These are phyloP conservation scores for Isatis lusitanica DNA, from an alignment of 441 rosid genomes.

Conservation along the genomic window DNA sequence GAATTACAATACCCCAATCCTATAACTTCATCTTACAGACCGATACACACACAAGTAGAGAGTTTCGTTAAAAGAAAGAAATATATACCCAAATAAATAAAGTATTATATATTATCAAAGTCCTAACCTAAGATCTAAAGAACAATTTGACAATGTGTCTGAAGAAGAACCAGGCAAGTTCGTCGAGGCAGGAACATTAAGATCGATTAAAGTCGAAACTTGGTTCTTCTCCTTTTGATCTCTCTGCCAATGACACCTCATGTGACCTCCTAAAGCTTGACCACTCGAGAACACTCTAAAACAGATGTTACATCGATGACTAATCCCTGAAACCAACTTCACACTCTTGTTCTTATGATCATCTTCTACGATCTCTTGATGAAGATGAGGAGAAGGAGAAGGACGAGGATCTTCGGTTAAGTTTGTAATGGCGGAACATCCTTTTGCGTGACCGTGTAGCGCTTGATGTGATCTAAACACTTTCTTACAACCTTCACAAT, in stretches of 20 bases:
- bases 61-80: not conserved
- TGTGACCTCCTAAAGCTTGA: slow-evolving; percentile 87
- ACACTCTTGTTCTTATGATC: slow-evolving; percentile 29
- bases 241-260: slow-evolving; percentile 79
- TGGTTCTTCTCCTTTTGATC: slow-evolving; percentile 41
- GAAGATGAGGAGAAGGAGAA: not conserved
- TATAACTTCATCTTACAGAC: slow-evolving; percentile 3
- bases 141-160: slow-evolving; percentile 38
- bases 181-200: slow-evolving; percentile 62
- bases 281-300: slow-evolving; percentile 64
- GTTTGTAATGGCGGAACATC: slow-evolving; percentile 53
- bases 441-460: slow-evolving; percentile 58
- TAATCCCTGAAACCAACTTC: slow-evolving; percentile 40
- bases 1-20: slow-evolving; percentile 18
- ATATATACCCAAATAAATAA: not conserved
- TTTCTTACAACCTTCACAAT: slow-evolving; percentile 73
- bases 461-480: slow-evolving; percentile 77
- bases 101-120: slow-evolving; percentile 35
- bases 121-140: slow-evolving; percentile 72
- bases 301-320: slow-evolving; percentile 62
- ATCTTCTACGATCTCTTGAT: slow-evolving; percentile 22
- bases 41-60: slow-evolving; percentile 21
- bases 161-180: slow-evolving; percentile 40
- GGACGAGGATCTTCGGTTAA: slow-evolving; percentile 26
- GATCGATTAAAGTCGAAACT: slow-evolving; percentile 42